These are phyloP conservation scores for Carex arenaria DNA, from an alignment of 202 grass and related monocot species.

Conservation along the genomic window DNA sequence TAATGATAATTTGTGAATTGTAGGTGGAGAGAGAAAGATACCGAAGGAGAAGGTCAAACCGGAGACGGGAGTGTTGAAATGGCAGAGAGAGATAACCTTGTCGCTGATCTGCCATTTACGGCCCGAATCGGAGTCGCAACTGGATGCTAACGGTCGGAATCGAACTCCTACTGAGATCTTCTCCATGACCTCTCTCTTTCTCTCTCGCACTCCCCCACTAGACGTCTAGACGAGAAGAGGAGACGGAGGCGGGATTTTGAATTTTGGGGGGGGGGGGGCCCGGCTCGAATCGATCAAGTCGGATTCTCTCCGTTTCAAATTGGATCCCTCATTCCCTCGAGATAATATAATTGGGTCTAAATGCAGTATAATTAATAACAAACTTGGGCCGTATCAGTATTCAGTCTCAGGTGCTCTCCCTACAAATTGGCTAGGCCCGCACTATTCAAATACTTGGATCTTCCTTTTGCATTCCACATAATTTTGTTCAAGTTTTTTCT, in stretches of 20 bases:
- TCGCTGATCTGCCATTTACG: constrained; percentile 68
- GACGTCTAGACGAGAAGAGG: background rate
- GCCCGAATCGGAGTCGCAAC: background rate
- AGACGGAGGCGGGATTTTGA: constrained; percentile 36
- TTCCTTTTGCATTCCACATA: background rate
- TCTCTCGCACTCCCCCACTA: background rate
- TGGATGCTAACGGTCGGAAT: constrained; percentile 47
- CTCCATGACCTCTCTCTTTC: constrained; percentile 48
- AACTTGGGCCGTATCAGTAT: background rate
- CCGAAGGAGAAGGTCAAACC: constrained; percentile 76
- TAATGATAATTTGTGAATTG: background rate
- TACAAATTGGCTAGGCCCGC: background rate
- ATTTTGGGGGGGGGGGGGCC: too few species aligned
- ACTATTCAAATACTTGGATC: background rate
- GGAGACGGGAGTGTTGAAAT: constrained; percentile 33
- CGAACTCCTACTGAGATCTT: constrained; percentile 94
- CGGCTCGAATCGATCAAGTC: background rate
- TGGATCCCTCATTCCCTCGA: too few species aligned
- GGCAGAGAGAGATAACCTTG: constrained; percentile 59
- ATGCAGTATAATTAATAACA: background rate
- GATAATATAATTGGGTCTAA: background rate
- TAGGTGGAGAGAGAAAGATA: constrained; percentile 18
- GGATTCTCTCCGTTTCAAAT: background rate
- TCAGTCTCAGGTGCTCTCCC: background rate
- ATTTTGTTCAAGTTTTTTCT: background rate